Percentiles rank a stretch among this genome's conserved stretches.
phyloP scores from a whole-genome alignment of 805 yeast genomes.

The Cyberlindnera veronae region DNA sequence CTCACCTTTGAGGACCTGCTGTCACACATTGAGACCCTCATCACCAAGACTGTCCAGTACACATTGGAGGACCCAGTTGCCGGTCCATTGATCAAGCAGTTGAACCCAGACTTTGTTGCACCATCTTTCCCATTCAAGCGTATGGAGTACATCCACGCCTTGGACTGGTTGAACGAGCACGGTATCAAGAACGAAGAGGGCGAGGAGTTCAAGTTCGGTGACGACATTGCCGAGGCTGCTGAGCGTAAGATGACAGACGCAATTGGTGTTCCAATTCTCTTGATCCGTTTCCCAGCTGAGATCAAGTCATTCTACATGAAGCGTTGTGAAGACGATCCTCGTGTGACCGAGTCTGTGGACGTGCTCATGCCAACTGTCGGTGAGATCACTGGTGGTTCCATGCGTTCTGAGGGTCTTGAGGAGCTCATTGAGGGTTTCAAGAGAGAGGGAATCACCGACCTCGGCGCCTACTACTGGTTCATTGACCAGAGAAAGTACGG shows the following conservation, averaged over 20 bases:
- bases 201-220: conserved; percentile 90
- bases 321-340: conserved; percentile 81
- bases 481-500: conserved; percentile 95
- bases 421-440: conserved; percentile 88
- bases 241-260: conserved; percentile 98
- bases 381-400: conserved; percentile 98
- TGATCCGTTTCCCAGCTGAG: conserved; percentile 93
- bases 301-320: conserved; percentile 98
- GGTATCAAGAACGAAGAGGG: conserved; percentile 94
- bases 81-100: conserved; percentile 83
- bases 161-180: conserved; percentile 95
- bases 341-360: conserved; percentile 98
- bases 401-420: conserved; percentile 84
- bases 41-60: conserved; percentile 65
- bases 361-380: conserved; percentile 99
- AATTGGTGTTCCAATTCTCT: conserved; percentile 86
- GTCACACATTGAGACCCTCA: conserved; percentile 75
- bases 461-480: conserved; percentile 88
- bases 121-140: conserved; percentile 88
- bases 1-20: conserved; percentile 83
- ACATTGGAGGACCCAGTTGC: conserved; percentile 88
- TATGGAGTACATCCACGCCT: conserved; percentile 85
- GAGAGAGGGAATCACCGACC: conserved; percentile 82
- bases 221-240: conserved; percentile 99
- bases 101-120: conserved; percentile 86